These are phyloP conservation scores for Coccomyxa sp. DNA, from an alignment of 139 green algal species.

Conservation along the genomic window DNA sequence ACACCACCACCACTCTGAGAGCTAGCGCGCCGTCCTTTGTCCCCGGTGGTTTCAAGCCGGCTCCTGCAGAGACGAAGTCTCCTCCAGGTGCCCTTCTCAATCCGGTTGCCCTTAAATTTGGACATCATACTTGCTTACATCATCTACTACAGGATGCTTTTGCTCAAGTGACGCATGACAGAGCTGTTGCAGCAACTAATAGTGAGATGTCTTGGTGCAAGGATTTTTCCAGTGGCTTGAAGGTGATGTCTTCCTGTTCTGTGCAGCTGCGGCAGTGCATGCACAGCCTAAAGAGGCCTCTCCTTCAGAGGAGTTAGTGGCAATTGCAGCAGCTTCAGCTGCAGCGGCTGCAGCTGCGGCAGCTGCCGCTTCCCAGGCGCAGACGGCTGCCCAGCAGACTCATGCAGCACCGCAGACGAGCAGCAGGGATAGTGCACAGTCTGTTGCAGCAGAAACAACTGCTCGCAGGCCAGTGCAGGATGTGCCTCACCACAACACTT, in stretches of 20 bases:
- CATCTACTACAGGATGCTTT: too few species aligned
- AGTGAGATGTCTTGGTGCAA: not conserved
- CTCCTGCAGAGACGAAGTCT: not conserved
- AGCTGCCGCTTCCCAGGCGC: not conserved
- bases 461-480: too few species aligned
- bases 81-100: not conserved
- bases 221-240: too few species aligned
- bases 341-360: not conserved
- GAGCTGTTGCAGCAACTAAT: not conserved
- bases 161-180: not conserved
- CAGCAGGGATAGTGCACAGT: too few species aligned
- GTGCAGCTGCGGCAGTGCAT: not conserved
- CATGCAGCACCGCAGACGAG: too few species aligned
- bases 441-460: too few species aligned
- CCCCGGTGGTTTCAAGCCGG: conserved; percentile 6
- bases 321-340: conserved; percentile 10
- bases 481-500: too few species aligned
- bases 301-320: not conserved
- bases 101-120: too few species aligned
- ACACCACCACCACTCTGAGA: not conserved
- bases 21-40: conserved; percentile 14
- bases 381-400: not conserved
- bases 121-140: too few species aligned
- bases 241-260: not conserved
- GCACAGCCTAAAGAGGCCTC: not conserved